Evolutionary conservation across 139 green algal genomes (phyloP).

Genomic region (Picochlorum sp.): DNA sequence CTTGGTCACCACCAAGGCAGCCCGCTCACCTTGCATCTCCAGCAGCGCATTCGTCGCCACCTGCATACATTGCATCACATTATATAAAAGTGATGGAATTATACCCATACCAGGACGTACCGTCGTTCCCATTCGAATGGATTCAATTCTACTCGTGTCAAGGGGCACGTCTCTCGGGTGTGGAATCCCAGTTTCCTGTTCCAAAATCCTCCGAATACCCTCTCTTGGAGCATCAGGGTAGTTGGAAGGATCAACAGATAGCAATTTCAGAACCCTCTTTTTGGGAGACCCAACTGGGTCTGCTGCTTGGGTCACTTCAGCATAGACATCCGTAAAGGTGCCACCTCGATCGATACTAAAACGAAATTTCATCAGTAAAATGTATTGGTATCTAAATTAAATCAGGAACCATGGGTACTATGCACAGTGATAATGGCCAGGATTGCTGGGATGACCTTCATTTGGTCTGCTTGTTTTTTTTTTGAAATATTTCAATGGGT

Average conservation of each 20-base stretch:
- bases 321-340: conserved; percentile 97
- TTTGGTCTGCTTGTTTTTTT: too few species aligned
- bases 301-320: conserved; percentile 47
- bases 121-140: conserved; percentile 90
- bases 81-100: neutral
- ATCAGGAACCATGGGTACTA: too few species aligned
- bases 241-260: conserved; percentile 89
- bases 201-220: conserved; percentile 88
- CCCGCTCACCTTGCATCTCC: conserved; percentile 77
- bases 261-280: conserved; percentile 71
- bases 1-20: conserved; percentile 64
- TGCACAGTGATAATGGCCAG: too few species aligned
- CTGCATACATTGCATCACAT: conserved; percentile 26
- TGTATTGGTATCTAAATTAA: too few species aligned
- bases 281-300: neutral
- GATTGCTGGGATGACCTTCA: too few species aligned
- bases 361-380: conserved; percentile 7
- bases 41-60: conserved; percentile 94
- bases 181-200: conserved; percentile 58
- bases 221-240: conserved; percentile 90
- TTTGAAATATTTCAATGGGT: too few species aligned
- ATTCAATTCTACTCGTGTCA: conserved; percentile 70
- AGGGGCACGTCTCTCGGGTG: conserved; percentile 54
- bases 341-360: conserved; percentile 95
- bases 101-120: conserved; percentile 15